phyloP scores from a whole-genome alignment of 352 stramenopile species.

The Aphanomyces euteiches region DNA sequence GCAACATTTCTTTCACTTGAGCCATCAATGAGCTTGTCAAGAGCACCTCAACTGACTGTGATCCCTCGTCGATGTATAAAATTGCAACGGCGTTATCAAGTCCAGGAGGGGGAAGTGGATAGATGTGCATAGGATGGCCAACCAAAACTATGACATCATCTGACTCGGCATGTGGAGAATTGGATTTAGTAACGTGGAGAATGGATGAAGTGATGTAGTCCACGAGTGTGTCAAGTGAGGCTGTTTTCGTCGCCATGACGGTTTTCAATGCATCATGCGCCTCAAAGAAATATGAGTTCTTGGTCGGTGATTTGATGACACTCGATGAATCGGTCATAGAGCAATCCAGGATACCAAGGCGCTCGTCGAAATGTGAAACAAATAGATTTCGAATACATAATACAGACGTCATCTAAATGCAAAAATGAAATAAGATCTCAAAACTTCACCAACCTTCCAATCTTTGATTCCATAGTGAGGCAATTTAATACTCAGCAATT shows the following conservation, averaged over 20 bases:
- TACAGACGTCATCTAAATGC: slow-evolving; percentile 1
- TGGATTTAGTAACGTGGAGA: neutral
- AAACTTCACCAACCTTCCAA: slow-evolving; percentile 20
- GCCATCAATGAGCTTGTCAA: neutral
- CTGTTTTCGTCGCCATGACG: neutral
- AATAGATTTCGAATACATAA: slow-evolving; percentile 25
- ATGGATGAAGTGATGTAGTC: neutral
- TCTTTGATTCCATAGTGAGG: neutral
- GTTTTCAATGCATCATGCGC: slow-evolving; percentile 5
- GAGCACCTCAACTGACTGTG: slow-evolving; percentile 15
- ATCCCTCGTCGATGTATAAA: slow-evolving; percentile 12
- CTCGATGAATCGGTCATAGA: slow-evolving; percentile 15
- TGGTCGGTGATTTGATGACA: neutral
- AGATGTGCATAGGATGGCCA: slow-evolving; percentile 22
- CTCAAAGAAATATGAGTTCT: slow-evolving; percentile 14
- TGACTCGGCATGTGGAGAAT: too few relatives aligned
- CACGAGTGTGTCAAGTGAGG: neutral
- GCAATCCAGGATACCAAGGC: slow-evolving; percentile 15
- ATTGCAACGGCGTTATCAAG: neutral
- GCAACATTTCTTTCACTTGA: neutral
- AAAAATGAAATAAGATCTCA: neutral
- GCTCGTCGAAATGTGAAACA: slow-evolving; percentile 26
- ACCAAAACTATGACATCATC: neutral
- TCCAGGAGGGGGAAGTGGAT: neutral
- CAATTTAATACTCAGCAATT: slow-evolving; percentile 22